Evolutionary conservation across 129 eudicot genomes (phyloP), one percentile per base, ranked within the genome.

Genomic region (Escallonia rubra): DNA sequence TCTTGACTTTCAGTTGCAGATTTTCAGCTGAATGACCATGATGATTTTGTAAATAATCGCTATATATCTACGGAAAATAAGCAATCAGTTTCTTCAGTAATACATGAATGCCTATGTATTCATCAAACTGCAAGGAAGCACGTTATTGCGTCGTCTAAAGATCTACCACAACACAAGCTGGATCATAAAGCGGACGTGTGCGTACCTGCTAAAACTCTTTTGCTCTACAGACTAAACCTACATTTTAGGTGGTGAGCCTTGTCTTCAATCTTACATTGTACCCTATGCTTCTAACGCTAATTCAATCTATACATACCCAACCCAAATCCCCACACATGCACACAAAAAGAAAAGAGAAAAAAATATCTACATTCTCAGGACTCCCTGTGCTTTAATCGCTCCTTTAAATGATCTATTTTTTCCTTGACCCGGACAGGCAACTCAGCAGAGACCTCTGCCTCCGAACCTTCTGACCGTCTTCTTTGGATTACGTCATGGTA

Each of bases 401-500:
- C 85, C 74, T 79, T 76, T 68, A 82, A 69, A 66, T 64, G 78
- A 14, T 13, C 83, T 61, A 82, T 67, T 72, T 71, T 78, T 42
- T 73, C 79, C 76, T 81, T 66, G 53, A 70, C 71, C 63, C 75
- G 74, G 38, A 57, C 66, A 10, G 72, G 71, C 73, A 70, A 81
- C 72, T 76, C 82, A 43, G 75, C 97, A 0, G 87, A 87, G 48
- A 88, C 96, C 2, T 91, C 88, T 3, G 76, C 43, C 4, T 64
- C 49, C 11, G 34, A 23, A 23, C 97, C 97, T 63, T 90, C 91
- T 39, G 80, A 71, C 79, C 96, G 81, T n/a, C 88, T 77, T 94
- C 92, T 85, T 50, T 91, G 94, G 23, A 92, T 82, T 86, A 82
- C 86, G 3, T 89, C 92, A 59, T 93, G 98, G 74, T 89, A 93